Evolutionary conservation across 306 rosid genomes (phyloP), one percentile per base, ranked within the genome.

Genomic region (Rosa rugosa): DNA sequence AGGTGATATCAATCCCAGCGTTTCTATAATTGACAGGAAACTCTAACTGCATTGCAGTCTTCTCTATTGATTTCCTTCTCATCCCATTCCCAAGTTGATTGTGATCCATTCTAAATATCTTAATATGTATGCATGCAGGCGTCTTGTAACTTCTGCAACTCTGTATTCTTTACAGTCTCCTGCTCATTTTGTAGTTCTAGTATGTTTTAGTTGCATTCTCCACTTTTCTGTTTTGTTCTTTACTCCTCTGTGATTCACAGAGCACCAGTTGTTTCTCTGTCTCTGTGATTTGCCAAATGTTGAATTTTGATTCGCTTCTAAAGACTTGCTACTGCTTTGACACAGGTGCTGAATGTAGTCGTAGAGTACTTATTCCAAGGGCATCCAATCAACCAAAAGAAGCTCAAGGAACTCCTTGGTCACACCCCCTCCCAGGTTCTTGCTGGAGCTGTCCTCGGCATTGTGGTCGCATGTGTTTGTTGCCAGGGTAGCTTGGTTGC

Each of bases 371-470:
- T 94, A 82, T 94, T 94, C 75, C 79, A 90, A 83, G 98, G 96
- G 71, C 98, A 94, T 86, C 97, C 97, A 9, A 85, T 94, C 72
- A 86, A 97, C 87, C 84, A 94, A 84, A 92, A 93, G 66, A 94
- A 94, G 84, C 94, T 94, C 9, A 94, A 94, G 83, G 98, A 92
- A 80, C 92, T 94, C 78, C 92, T 94, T 65, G 98, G 97, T 73
- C 97, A 94, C 85, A 90, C 96, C 22, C 97, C 91, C 17, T 94
- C 96, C 40, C 98, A 94, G 84, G 98, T 94, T 31, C 73, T 94
- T 70, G 96, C 84, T 8, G 98, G 98, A 80, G 97, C 98, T 82
- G 36, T 94, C 44, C 90, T 94, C 49, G 98, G 98, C 60, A 75
- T 87, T 70, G 67, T 86, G 62, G 91, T 92, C 2, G 91, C 93